phyloP scores from a whole-genome alignment of 2,329 filamentous ascomycete genomes.

The Neurospora sp. region DNA sequence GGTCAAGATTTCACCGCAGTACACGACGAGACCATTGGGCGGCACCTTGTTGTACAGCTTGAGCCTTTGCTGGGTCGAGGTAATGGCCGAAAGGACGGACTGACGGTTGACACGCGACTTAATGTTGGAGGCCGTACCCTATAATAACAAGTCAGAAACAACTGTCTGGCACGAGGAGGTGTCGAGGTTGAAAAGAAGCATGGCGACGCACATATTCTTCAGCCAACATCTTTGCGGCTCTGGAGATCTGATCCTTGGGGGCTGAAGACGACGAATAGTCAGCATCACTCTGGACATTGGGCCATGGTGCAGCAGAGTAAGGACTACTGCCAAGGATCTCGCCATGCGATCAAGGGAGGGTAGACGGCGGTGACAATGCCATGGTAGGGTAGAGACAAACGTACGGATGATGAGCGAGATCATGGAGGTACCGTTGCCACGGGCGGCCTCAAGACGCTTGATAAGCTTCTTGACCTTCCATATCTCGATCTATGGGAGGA shows the following conservation, averaged over 20 bases:
- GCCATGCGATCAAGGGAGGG: background rate
- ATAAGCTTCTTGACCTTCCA: slow-evolving; percentile 99
- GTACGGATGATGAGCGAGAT: slow-evolving; percentile 97
- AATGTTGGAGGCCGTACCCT: slow-evolving; percentile 98
- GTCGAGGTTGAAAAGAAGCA: slow-evolving; percentile 13
- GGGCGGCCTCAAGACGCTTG: slow-evolving; percentile 92
- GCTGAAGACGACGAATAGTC: slow-evolving; percentile 39
- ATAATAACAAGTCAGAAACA: slow-evolving; percentile 11
- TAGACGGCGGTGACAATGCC: background rate
- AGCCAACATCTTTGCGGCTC: slow-evolving; percentile 98
- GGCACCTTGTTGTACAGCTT: slow-evolving; percentile 99
- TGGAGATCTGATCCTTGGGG: slow-evolving; percentile 95
- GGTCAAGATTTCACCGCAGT: slow-evolving; percentile 99
- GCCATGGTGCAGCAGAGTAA: slow-evolving; percentile 4
- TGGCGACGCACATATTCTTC: slow-evolving; percentile 82
- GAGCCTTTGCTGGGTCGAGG: slow-evolving; percentile 95
- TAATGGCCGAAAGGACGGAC: slow-evolving; percentile 95
- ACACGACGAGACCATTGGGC: slow-evolving; percentile 92
- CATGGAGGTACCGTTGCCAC: slow-evolving; percentile 99
- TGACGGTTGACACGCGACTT: slow-evolving; percentile 99
- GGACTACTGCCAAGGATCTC: background rate
- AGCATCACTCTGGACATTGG: slow-evolving; percentile 13
- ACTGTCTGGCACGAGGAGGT: background rate
- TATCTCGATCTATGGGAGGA: slow-evolving; percentile 51
- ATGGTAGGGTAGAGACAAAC: slow-evolving; percentile 26